Evolutionary conservation across 495 filamentous ascomycete species (phyloP).

Genomic region (Pseudoneurospora amorphoporcata): DNA sequence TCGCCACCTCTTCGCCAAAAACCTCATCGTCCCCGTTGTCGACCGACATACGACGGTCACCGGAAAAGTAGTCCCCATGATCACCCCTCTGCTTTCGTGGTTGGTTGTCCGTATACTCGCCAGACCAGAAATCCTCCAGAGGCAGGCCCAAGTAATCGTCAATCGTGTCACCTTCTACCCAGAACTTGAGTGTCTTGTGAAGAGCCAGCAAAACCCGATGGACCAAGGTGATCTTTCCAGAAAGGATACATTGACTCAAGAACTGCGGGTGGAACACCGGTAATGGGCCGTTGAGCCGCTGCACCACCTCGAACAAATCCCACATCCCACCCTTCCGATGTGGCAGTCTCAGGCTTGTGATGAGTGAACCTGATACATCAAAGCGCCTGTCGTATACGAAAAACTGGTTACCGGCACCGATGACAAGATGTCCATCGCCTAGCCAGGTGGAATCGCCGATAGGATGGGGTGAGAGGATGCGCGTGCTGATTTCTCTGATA

Average conservation of each 20-base stretch:
- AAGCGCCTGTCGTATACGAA: conserved; percentile 73
- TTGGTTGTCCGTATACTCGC: conserved; percentile 3
- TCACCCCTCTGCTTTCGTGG: conserved; percentile 11
- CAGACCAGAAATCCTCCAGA: conserved; percentile 53
- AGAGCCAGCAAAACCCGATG: conserved; percentile 65
- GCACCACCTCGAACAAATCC: conserved; percentile 73
- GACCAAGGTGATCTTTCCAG: conserved; percentile 65
- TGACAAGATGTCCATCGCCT: conserved; percentile 67
- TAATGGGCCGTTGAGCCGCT: conserved; percentile 73
- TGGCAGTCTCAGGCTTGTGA: conserved; percentile 55
- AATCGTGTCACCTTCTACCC: conserved; percentile 69
- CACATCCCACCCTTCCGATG: conserved; percentile 29
- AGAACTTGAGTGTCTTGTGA: conserved; percentile 72
- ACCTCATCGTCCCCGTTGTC: conserved; percentile 46
- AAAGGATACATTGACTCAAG: conserved; percentile 75
- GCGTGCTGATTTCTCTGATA: conserved; percentile 71
- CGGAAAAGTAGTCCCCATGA: conserved; percentile 13
- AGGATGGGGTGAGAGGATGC: conserved; percentile 76
- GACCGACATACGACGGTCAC: conserved; percentile 22
- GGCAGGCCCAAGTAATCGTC: conserved; percentile 71
- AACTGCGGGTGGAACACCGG: conserved; percentile 94
- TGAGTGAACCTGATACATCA: conserved; percentile 50
- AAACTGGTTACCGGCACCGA: conserved; percentile 89
- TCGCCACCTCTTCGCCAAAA: conserved; percentile 64
- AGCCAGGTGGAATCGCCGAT: conserved; percentile 93